Percentiles rank a stretch among this genome's conserved stretches.
These are phyloP conservation scores for Ramichloridium luteum DNA, from an alignment of 2,329 filamentous ascomycete species.

Conservation along the genomic window DNA sequence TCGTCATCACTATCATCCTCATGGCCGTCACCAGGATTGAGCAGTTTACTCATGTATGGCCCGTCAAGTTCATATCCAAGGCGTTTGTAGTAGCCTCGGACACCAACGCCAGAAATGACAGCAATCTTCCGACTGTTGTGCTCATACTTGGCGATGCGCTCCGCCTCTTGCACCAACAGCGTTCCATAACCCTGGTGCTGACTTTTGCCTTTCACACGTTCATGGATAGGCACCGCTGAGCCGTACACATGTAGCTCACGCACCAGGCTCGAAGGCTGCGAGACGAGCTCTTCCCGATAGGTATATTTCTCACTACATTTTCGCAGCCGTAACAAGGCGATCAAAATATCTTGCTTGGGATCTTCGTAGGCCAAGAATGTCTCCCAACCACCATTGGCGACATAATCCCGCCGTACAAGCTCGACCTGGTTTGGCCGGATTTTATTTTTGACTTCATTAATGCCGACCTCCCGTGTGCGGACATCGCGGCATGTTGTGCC, in stretches of 20 bases:
- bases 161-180: constrained; percentile 92
- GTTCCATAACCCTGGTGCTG: constrained; percentile 98
- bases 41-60: constrained; percentile 48
- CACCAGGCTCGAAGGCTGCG: constrained; percentile 82
- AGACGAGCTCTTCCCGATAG: constrained; percentile 73
- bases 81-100: constrained; percentile 86
- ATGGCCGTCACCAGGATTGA: constrained; percentile 16
- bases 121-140: constrained; percentile 90
- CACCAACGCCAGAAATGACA: constrained; percentile 95
- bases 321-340: constrained; percentile 74
- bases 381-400: constrained; percentile 94
- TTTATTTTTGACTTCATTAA: constrained; percentile 99
- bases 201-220: constrained; percentile 88
- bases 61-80: constrained; percentile 91
- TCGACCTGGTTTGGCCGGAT: constrained; percentile 94
- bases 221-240: constrained; percentile 92
- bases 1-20: constrained; percentile 20
- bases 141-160: constrained; percentile 86
- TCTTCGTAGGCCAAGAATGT: constrained; percentile 97
- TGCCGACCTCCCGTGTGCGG: constrained; percentile 87
- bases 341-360: constrained; percentile 94
- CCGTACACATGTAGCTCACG: constrained; percentile 95
- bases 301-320: constrained; percentile 90
- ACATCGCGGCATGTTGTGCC: constrained; percentile 95
- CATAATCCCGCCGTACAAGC: constrained; percentile 84